Conservation (phyloP, 495 filamentous ascomycete species). For the Daldinia loculata region DNA sequence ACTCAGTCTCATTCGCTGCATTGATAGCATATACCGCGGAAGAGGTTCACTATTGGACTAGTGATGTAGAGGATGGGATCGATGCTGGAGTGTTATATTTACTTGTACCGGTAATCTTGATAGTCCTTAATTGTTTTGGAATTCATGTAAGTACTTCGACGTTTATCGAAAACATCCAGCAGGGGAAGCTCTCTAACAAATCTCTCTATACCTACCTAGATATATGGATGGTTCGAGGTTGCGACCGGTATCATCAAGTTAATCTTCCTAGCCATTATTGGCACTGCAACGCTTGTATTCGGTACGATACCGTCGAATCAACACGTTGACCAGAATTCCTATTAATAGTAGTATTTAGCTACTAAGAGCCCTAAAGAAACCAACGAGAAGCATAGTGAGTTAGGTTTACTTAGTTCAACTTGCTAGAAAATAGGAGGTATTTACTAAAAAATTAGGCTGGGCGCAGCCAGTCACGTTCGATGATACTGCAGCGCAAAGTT, state of each 20-base stretch:
- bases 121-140: constrained; percentile 34
- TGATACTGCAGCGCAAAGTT: constrained; percentile 21
- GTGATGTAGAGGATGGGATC: constrained; percentile 3
- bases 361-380: not conserved
- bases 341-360: constrained; percentile 12
- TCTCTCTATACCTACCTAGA: constrained; percentile 18
- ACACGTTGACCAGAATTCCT: not conserved
- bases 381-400: not conserved
- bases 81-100: constrained; percentile 36
- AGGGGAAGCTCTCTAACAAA: not conserved
- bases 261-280: constrained; percentile 27
- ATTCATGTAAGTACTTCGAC: constrained; percentile 24
- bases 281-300: constrained; percentile 36
- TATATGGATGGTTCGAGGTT: constrained; percentile 43
- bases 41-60: constrained; percentile 49
- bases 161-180: not conserved
- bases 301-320: constrained; percentile 1
- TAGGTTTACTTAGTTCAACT: not conserved
- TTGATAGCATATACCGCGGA: constrained; percentile 53
- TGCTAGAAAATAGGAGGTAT: not conserved
- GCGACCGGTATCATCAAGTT: constrained; percentile 36
- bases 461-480: constrained; percentile 15
- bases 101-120: constrained; percentile 30
- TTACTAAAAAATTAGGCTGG: constrained; percentile 27
- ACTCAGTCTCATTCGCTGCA: constrained; percentile 53